Evolutionary conservation across 2,329 filamentous ascomycete genomes (phyloP), one percentile per base, ranked within the genome.

Genomic region (Cladosporium sp.): DNA sequence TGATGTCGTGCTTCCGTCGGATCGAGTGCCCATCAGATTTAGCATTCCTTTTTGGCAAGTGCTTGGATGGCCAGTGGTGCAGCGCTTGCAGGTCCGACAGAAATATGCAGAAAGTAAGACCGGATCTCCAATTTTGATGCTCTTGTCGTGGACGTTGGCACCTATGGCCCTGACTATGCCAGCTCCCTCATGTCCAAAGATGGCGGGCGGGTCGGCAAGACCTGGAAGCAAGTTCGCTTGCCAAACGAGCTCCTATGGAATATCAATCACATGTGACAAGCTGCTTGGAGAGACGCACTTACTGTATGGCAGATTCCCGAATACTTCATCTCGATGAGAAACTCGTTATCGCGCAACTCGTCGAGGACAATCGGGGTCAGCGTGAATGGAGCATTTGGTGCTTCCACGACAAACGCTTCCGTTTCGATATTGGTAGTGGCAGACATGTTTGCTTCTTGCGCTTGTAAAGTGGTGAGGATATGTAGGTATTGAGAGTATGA

Each of bases 371-470:
- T 42, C 14, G 43, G 39, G 17, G 63, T 63, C 28, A 66, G 58
- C 40, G 61, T 64, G 56, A 66, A 66, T n/a, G 58, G 65, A 81
- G 55, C 92, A 80, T 2, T 84, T n/a, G 49, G 34, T 19, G 14
- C 19, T 12, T 51, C 49, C 14, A 51, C 49, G 36, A 51, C 49
- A 4, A 51, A 51, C 3, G 49, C 49, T 19, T 51, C 49, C 17
- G 49, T 51, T 20, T 51, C 49, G 20, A 51, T 51, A 19, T 39
- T 51, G 19, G 34, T n/a, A 17, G 49, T 51, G 36, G 36, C 14
- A 25, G 12, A 19, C 49, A 51, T 51, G 36, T 11, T 14, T 36
- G 28, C 1, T 11, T 34, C 30, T 34, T 34, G 4, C 4, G 4
- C 11, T 34, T 34, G 8, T 9, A 34, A 2, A 25, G 25, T 6